phyloP scores from a whole-genome alignment of 2,329 filamentous ascomycete species.

The Elsinoe perseae region DNA sequence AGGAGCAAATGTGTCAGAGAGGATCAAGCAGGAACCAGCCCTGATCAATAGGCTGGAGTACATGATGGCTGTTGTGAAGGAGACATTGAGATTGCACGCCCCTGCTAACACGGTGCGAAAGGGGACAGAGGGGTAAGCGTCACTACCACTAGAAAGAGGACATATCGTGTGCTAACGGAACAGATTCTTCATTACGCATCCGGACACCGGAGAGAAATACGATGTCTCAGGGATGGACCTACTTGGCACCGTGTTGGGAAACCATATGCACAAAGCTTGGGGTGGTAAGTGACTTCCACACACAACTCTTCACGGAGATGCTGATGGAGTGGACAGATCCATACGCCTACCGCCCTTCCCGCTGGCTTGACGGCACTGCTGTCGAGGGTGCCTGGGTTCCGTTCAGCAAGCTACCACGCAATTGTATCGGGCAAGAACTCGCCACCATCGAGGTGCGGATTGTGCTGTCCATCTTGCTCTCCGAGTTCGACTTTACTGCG shows the following conservation, averaged over 20 bases:
- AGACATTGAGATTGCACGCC: slow-evolving; percentile 47
- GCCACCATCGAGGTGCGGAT: slow-evolving; percentile 47
- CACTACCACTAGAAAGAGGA: neutral
- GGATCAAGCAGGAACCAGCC: slow-evolving; percentile 37
- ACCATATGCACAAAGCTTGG: slow-evolving; percentile 37
- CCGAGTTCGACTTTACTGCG: slow-evolving; percentile 44
- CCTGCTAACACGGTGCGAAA: slow-evolving; percentile 40
- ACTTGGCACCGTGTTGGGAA: slow-evolving; percentile 33
- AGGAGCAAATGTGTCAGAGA: slow-evolving; percentile 21
- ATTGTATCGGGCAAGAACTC: slow-evolving; percentile 52
- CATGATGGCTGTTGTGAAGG: slow-evolving; percentile 46
- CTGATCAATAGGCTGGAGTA: slow-evolving; percentile 47
- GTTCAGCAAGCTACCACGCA: slow-evolving; percentile 49
- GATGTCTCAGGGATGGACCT: slow-evolving; percentile 40
- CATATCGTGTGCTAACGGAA: slow-evolving; percentile 3
- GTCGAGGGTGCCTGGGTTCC: slow-evolving; percentile 45
- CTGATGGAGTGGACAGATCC: slow-evolving; percentile 10
- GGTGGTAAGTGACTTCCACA: slow-evolving; percentile 27
- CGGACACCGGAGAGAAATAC: slow-evolving; percentile 36
- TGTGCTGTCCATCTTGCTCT: slow-evolving; percentile 42
- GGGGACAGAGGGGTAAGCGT: slow-evolving; percentile 22
- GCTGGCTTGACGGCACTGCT: slow-evolving; percentile 35
- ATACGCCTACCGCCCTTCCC: slow-evolving; percentile 40
- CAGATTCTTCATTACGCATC: slow-evolving; percentile 36
- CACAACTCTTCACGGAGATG: slow-evolving; percentile 17